Percentiles rank a stretch among this genome's conserved stretches.
These are phyloP conservation scores for Leishmania arabica DNA, from an alignment of 208 protist genomes.

Conservation along the genomic window DNA sequence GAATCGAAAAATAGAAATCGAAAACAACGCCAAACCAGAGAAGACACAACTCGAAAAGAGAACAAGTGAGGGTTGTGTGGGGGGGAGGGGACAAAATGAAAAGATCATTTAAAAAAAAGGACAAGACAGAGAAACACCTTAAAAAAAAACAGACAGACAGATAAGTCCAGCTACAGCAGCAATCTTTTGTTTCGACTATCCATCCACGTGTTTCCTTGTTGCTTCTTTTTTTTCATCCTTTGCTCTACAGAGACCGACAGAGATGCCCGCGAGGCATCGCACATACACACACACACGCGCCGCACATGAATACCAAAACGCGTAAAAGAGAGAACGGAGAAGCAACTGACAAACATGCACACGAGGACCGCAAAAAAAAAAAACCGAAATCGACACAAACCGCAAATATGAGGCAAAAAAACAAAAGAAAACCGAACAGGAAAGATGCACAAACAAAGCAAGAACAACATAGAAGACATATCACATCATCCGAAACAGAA, in stretches of 20 bases:
- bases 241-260: not conserved
- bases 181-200: not conserved
- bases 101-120: not conserved
- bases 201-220: not conserved
- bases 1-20: constrained; percentile 5
- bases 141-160: not conserved
- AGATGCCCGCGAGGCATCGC: not conserved
- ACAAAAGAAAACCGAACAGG: not conserved
- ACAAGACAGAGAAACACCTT: too few species aligned
- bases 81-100: not conserved
- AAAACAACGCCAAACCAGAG: constrained; percentile 4
- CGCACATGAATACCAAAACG: not conserved
- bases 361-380: not conserved
- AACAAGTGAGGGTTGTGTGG: not conserved
- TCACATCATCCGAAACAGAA: not conserved
- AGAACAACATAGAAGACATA: not conserved
- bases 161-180: constrained; percentile 1
- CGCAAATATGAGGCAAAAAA: not conserved
- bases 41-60: not conserved
- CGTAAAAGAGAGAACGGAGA: constrained; percentile 5
- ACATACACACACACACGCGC: not conserved
- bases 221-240: not conserved
- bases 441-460: not conserved
- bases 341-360: not conserved
- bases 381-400: not conserved